Evolutionary conservation across 371 early-diverging fungal genomes (phyloP).

Genomic region (Mortierella sp.): DNA sequence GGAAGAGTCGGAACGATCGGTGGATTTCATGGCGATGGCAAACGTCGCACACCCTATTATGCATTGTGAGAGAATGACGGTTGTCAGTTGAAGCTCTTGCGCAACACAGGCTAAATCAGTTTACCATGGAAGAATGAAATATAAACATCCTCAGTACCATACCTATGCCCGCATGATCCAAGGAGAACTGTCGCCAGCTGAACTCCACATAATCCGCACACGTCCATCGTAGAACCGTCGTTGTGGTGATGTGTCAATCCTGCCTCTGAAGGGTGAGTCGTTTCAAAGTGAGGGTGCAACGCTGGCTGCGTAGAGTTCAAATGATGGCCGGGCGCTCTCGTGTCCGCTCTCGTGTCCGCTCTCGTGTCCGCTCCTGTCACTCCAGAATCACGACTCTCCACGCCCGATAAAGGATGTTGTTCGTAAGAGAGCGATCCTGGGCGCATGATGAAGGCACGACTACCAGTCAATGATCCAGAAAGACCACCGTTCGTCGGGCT

Average conservation of each 20-base stretch:
- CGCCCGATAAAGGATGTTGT: slow-evolving; percentile 7
- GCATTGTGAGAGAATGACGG: neutral
- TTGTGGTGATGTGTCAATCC: neutral
- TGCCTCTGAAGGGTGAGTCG: neutral
- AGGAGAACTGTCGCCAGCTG: slow-evolving; percentile 25
- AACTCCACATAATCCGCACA: slow-evolving; percentile 41
- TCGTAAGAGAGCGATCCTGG: neutral
- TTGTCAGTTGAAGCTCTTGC: neutral
- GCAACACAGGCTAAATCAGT: too few species aligned
- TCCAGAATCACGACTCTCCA: neutral
- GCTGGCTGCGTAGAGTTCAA: neutral
- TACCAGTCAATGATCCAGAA: neutral
- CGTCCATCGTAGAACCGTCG: neutral
- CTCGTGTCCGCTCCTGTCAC: neutral
- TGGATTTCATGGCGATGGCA: slow-evolving; percentile 51
- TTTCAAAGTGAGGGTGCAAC: slow-evolving; percentile 13
- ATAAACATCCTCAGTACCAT: neutral
- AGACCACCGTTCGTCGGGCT: neutral
- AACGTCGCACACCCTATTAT: slow-evolving; percentile 33
- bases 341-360: too few species aligned
- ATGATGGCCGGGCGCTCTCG: neutral
- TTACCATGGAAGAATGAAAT: neutral
- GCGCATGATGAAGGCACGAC: neutral
- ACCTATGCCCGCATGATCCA: slow-evolving; percentile 50
- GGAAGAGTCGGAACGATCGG: slow-evolving; percentile 31